Evolutionary conservation across 208 protist species (phyloP), one percentile per base, ranked within the genome.

Genomic region (Herpetomonas muscarum): DNA sequence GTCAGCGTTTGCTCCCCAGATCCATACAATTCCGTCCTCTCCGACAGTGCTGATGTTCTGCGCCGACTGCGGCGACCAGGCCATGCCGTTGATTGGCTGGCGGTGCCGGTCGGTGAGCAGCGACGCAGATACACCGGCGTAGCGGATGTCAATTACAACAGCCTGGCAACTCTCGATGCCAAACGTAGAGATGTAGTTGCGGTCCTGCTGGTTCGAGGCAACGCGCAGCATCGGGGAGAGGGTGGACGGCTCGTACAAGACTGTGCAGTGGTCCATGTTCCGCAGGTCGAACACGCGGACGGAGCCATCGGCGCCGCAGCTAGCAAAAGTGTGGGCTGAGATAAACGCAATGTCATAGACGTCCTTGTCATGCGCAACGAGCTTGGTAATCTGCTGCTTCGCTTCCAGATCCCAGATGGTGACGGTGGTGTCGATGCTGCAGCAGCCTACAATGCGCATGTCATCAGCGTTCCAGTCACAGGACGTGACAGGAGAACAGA

Each of bases 301-400:
- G 9, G 97, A 99, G 37, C 98, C 98, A 62, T 99, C 98, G n/a
- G 97, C 98, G 42, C 98, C 96, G 36, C 98, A 98, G 31, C 94
- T 98, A 6, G 96, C 95, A 76, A 99, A 99, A 17, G 98, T 92
- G 56, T 99, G 75, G 0, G 82, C 79, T 0, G 88, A 86, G 1
- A 89, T 81, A 70, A 99, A 99, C 15, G 97, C 97, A 32, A 99
- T 97, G 70, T 99, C 98, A 69, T 97, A 99, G 6, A 99, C 98
- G 64, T 99, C 98, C 70, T 99, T 99, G 77, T 99, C 98, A 81
- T 99, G 98, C 9, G 98, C 98, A 29, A 99, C 98, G 13, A 99
- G 79, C 77, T 99, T 97, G 21, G 96, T 99, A 42, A 78, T 82
- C 13, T 96, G 84, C 61, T 78, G 59, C 17, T 67, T 67, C 25